Evolutionary conservation across 2,329 filamentous ascomycete genomes (phyloP).

Genomic region (Sporothrix inflata): DNA sequence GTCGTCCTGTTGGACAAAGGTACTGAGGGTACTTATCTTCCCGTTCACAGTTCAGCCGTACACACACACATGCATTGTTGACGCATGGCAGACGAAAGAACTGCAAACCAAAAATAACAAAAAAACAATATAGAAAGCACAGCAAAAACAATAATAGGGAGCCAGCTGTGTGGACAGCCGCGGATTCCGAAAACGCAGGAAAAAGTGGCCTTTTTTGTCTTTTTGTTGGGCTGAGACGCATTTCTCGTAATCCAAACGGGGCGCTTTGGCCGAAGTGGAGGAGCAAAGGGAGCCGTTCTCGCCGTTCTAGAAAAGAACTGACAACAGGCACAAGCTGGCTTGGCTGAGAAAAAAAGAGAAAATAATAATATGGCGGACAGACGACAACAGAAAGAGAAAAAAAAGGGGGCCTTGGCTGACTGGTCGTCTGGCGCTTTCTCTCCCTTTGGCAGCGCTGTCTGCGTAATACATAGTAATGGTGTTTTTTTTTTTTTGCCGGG

Average conservation of each 20-base stretch:
- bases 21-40: too few relatives aligned
- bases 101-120: not conserved
- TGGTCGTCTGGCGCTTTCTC: not conserved
- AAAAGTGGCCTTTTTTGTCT: not conserved
- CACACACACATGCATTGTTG: conserved; percentile 3
- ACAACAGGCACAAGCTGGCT: not conserved
- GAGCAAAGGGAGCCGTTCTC: not conserved
- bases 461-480: conserved; percentile 8
- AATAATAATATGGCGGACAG: not conserved
- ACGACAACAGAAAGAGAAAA: not conserved
- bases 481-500: not conserved
- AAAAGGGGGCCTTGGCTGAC: conserved; percentile 5
- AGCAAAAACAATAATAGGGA: not conserved
- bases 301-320: not conserved
- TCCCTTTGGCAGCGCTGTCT: not conserved
- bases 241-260: conserved; percentile 6
- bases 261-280: not conserved
- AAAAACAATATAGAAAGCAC: not conserved
- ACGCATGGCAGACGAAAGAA: not conserved
- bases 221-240: not conserved
- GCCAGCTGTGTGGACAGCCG: conserved; percentile 5
- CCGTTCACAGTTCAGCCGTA: not conserved
- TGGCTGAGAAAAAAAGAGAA: not conserved
- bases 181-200: not conserved
- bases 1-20: not conserved